Evolutionary conservation across 768 basidiomycete species (phyloP).

Genomic region (Kwoniella bestiolae): DNA sequence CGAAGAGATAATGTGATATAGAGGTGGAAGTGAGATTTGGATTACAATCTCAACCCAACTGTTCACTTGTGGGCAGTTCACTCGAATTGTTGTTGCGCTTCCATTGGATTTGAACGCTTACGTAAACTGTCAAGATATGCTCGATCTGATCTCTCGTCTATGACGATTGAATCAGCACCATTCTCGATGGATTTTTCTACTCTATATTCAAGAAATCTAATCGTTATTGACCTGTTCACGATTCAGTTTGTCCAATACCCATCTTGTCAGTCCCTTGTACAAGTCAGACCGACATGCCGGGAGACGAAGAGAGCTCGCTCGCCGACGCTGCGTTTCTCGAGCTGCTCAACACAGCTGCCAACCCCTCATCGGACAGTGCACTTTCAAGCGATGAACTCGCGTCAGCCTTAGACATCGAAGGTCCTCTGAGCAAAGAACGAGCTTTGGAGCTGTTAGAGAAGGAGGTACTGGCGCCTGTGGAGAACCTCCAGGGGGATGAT

Average conservation of each 20-base stretch:
- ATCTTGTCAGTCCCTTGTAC: background rate
- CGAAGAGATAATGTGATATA: no score
- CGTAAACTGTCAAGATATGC: background rate
- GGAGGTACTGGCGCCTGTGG: conserved; percentile 72
- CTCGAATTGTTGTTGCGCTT: background rate
- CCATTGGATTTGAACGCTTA: background rate
- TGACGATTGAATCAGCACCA: background rate
- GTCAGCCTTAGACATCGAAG: conserved; percentile 38
- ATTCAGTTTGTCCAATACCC: background rate
- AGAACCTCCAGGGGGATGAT: conserved; percentile 71
- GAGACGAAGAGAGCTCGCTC: background rate
- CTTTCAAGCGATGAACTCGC: conserved; percentile 38
- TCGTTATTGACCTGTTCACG: background rate
- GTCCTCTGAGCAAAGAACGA: conserved; percentile 26
- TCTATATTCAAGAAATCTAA: no score
- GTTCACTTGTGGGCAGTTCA: no score
- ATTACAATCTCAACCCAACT: no score
- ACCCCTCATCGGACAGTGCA: conserved; percentile 17
- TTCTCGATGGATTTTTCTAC: background rate
- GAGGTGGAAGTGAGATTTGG: no score
- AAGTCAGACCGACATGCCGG: background rate
- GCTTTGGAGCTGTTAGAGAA: conserved; percentile 67
- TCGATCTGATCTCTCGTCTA: background rate
- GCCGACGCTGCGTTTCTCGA: conserved; percentile 24
- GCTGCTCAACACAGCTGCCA: conserved; percentile 29